Conservation (phyloP, 2,329 filamentous ascomycete species). For the Alternaria angustiovoidea region DNA sequence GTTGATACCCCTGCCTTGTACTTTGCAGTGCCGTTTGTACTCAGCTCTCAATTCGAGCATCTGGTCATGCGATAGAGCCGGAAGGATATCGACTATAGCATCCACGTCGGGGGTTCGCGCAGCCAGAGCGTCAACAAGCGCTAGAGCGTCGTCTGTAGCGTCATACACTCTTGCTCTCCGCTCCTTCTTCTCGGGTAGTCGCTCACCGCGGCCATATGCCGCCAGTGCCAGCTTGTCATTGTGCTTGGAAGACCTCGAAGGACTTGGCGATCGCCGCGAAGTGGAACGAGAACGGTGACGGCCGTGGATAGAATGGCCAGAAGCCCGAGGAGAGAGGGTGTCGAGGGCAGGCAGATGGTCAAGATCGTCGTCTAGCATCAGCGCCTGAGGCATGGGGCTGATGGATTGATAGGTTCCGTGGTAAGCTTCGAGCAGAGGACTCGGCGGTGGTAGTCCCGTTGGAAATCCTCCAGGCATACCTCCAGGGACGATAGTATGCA, state of each 20-base stretch:
- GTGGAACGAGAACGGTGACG: slow-evolving; percentile 42
- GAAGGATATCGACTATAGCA: slow-evolving; percentile 82
- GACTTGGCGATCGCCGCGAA: slow-evolving; percentile 44
- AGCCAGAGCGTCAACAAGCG: slow-evolving; percentile 78
- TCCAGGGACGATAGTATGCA: slow-evolving; percentile 48
- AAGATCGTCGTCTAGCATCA: slow-evolving; percentile 64
- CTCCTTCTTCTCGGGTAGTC: slow-evolving; percentile 44
- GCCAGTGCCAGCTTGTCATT: slow-evolving; percentile 47
- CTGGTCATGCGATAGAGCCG: slow-evolving; percentile 84
- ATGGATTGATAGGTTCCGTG: slow-evolving; percentile 93
- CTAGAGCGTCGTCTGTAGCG: slow-evolving; percentile 77
- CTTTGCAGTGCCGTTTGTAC: slow-evolving; percentile 90
- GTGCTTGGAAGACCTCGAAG: slow-evolving; percentile 31
- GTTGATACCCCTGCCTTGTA: slow-evolving; percentile 81
- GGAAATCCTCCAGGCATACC: slow-evolving; percentile 29
- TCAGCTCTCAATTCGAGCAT: slow-evolving; percentile 84
- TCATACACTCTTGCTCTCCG: slow-evolving; percentile 82
- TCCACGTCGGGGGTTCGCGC: slow-evolving; percentile 69
- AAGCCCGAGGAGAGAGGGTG: slow-evolving; percentile 42
- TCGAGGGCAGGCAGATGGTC: slow-evolving; percentile 53
- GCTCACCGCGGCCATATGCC: slow-evolving; percentile 26
- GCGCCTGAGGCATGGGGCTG: slow-evolving; percentile 90
- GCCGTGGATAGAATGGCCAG: slow-evolving; percentile 36
- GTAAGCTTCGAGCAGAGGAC: slow-evolving; percentile 90
- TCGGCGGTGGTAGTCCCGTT: slow-evolving; percentile 69